These are phyloP conservation scores for Pseudopithomyces maydicus DNA, from an alignment of 2,329 filamentous ascomycete genomes.

Conservation along the genomic window DNA sequence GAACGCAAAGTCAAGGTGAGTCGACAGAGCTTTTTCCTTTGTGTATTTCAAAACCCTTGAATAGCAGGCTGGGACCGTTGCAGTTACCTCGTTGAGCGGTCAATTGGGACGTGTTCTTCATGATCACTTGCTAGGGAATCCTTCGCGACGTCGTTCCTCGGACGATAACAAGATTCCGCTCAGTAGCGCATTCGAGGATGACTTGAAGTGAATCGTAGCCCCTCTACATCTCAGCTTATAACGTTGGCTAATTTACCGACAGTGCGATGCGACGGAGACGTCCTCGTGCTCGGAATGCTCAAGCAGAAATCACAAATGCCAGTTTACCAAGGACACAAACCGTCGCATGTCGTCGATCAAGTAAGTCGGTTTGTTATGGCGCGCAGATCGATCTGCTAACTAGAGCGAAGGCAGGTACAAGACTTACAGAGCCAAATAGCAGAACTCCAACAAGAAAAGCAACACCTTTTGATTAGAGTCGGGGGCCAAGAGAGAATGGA, in stretches of 20 bases:
- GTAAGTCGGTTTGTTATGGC: slow-evolving; percentile 48
- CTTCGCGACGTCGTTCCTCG: not conserved
- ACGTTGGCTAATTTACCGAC: slow-evolving; percentile 18
- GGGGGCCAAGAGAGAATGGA: slow-evolving; percentile 54
- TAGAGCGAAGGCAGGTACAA: slow-evolving; percentile 74
- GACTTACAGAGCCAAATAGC: slow-evolving; percentile 92
- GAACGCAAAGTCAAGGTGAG: slow-evolving; percentile 73
- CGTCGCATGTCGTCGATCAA: slow-evolving; percentile 99
- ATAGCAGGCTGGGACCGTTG: not conserved
- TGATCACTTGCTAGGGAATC: not conserved
- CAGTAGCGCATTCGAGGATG: not conserved
- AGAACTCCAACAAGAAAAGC: slow-evolving; percentile 79
- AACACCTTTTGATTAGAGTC: slow-evolving; percentile 70
- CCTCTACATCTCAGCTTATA: not conserved
- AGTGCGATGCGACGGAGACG: slow-evolving; percentile 95
- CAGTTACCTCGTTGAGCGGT: not conserved
- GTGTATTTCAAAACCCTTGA: not conserved
- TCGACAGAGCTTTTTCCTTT: not conserved
- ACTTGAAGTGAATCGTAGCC: not conserved
- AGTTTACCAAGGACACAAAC: slow-evolving; percentile 99
- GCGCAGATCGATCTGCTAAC: slow-evolving; percentile 11
- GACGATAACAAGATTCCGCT: not conserved
- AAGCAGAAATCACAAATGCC: slow-evolving; percentile 94
- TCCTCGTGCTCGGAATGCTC: slow-evolving; percentile 97
- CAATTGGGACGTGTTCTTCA: not conserved